Percentiles rank a stretch among this genome's conserved stretches.
Evolutionary conservation across 73 alveolate genomes (phyloP).

Genomic region (Symbiodinium pilosum): DNA sequence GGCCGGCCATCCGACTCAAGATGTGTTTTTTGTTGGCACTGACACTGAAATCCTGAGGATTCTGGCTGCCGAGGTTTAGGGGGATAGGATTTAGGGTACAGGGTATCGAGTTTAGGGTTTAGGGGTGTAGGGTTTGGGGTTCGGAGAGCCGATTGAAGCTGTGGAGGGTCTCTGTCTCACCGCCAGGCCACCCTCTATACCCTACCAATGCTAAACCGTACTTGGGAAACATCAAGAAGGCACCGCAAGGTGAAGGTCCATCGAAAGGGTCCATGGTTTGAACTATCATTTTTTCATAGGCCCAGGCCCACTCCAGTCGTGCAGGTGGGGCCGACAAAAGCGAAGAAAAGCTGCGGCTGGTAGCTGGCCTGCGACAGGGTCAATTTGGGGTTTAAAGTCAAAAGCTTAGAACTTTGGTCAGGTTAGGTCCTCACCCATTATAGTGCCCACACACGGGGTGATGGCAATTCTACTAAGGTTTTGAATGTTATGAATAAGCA

Average conservation of each 20-base stretch:
- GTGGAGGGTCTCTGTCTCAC: too few relatives aligned
- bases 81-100: background rate
- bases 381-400: background rate
- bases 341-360: conserved; percentile 40
- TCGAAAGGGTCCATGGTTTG: too few relatives aligned
- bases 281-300: too few relatives aligned
- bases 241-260: too few relatives aligned
- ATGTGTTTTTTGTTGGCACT: conserved; percentile 53
- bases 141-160: background rate
- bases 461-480: background rate
- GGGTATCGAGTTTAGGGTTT: background rate
- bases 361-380: conserved; percentile 21
- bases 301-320: conserved; percentile 75
- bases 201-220: too few relatives aligned
- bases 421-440: background rate
- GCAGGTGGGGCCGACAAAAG: conserved; percentile 43
- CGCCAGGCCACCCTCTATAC: too few relatives aligned
- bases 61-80: too few relatives aligned
- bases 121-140: background rate
- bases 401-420: background rate
- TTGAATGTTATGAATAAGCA: too few relatives aligned
- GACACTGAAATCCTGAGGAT: conserved; percentile 64
- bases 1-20: conserved; percentile 84
- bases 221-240: too few relatives aligned
- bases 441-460: background rate